Base-by-base conservation (phyloP, 1,284 basidiomycete genomes). In the Lentinula novae-zelandiae region DNA sequence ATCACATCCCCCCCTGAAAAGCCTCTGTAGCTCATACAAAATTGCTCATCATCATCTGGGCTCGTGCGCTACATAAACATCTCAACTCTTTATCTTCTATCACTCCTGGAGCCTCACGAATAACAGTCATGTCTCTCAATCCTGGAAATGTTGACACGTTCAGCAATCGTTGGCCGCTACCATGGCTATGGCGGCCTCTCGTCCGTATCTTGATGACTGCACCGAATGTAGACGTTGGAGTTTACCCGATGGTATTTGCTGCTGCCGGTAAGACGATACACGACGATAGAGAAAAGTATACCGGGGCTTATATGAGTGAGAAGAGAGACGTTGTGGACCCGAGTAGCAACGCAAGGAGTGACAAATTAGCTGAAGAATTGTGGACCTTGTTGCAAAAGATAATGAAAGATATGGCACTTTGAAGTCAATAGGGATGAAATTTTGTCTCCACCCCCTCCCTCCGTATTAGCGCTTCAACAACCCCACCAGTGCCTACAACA, bases 171-270 rank as follows among this genome's bases (percentile, higher is more conserved):
- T 64, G 64, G 34, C 65, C 64, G 8, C 59, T 67, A 9, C 62
- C 65, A 0, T 46, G 40, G 10, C 48, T 72, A 38, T 59, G 57
- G 15, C 57, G 62, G 9, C 53, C 65, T 15, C 44, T 67, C n/a
- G 61, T 72, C 9, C 65, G 67, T 40, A 60, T 72, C 10, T 63
- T 68, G 13, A 57, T 69, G 27, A 56, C 63, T 34, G 61, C 68
- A 3, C 61, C 71, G 2, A 31, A 54, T 27, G 34, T 54, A 20
- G 65, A 67, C 3, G 63, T 69, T 20, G 73, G 74, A 5, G 67
- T 72, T 0, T 68, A 71, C 59, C 75, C 71, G 6, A 65, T 72
- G 8, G 69, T 75, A 3, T 70, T 77, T 55, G 78, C 75, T 1
- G 73, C 75, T 27, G 72, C 76, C 1, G 68, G 70, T 5, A 67